Evolutionary conservation across 345 rosid genomes (phyloP).

Genomic region (Populus tremula): DNA sequence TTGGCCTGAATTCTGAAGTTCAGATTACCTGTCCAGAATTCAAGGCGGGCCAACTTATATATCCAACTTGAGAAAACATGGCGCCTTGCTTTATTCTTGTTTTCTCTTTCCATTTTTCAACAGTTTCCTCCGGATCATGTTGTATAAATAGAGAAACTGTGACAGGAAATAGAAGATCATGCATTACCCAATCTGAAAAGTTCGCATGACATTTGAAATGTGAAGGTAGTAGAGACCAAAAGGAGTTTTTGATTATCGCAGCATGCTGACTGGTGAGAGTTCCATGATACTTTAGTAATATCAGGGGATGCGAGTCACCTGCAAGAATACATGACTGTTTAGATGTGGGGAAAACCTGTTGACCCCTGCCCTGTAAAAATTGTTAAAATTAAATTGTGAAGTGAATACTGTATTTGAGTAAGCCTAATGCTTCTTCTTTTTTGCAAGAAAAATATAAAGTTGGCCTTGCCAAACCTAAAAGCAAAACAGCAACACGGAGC

Average conservation of each 20-base stretch:
- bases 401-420: not conserved
- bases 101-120: not conserved
- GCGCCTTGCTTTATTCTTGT: not conserved
- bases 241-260: not conserved
- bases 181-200: not conserved
- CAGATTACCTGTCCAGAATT: not conserved
- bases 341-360: not conserved
- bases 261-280: not conserved
- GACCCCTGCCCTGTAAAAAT: not conserved
- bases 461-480: not conserved
- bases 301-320: not conserved
- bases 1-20: not conserved
- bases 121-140: not conserved
- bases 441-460: too few relatives aligned
- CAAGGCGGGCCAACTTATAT: not conserved
- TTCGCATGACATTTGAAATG: not conserved
- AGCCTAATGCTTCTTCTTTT: not conserved
- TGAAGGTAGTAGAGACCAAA: not conserved
- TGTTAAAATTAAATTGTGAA: not conserved
- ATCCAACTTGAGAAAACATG: not conserved
- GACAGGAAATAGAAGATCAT: not conserved
- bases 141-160: not conserved
- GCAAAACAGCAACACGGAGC: not conserved
- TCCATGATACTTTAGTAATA: not conserved
- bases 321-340: not conserved